These are phyloP conservation scores for Sporobolomyces roseus DNA, from an alignment of 768 basidiomycete species.

Conservation along the genomic window DNA sequence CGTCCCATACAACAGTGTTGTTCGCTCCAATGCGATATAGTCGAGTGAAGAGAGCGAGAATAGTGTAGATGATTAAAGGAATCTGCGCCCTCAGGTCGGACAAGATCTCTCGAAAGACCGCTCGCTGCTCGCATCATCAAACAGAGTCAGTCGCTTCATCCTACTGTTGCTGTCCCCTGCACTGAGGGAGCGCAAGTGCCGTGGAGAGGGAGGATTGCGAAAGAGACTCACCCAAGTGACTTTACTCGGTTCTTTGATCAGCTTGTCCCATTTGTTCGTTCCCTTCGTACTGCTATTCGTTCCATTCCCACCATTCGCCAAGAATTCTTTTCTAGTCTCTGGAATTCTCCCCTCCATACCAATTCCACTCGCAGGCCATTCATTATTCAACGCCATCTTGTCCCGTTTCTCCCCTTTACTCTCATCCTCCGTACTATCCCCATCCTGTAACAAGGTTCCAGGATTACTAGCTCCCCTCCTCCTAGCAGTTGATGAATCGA, in stretches of 20 bases:
- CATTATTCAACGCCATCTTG: too few relatives aligned
- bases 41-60: conserved; percentile 90
- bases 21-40: conserved; percentile 87
- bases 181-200: background rate
- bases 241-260: conserved; percentile 9
- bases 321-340: conserved; percentile 28
- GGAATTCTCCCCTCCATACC: conserved; percentile 39
- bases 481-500: conserved; percentile 34
- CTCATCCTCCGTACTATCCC: background rate
- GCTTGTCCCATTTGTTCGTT: conserved; percentile 26
- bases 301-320: conserved; percentile 8
- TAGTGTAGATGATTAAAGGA: conserved; percentile 77
- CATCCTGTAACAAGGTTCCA: background rate
- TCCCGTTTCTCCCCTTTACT: background rate
- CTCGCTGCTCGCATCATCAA: background rate
- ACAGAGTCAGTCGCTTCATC: background rate
- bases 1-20: conserved; percentile 91
- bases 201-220: too few relatives aligned
- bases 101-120: conserved; percentile 22
- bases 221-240: conserved; percentile 34
- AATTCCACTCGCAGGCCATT: conserved; percentile 34
- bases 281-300: background rate
- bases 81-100: conserved; percentile 22
- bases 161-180: background rate
- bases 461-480: conserved; percentile 1